Evolutionary conservation across 768 basidiomycete genomes (phyloP).

Genomic region (Russula olivacea): DNA sequence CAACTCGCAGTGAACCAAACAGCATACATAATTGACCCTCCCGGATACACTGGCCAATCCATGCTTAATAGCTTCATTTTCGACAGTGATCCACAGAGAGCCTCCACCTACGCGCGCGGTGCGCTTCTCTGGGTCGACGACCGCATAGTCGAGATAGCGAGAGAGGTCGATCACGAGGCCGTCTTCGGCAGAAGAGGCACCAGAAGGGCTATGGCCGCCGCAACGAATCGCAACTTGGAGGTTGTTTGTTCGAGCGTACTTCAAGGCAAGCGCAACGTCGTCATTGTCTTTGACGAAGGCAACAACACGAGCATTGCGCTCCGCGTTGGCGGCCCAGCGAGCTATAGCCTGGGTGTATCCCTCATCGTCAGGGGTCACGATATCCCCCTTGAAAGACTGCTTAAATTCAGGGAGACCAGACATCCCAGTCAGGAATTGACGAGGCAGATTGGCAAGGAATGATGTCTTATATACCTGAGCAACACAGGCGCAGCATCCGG

Average conservation of each 20-base stretch:
- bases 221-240: constrained; percentile 43
- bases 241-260: constrained; percentile 33
- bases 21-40: constrained; percentile 44
- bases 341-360: constrained; percentile 38
- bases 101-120: constrained; percentile 44
- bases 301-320: constrained; percentile 38
- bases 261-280: constrained; percentile 37
- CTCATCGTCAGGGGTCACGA: constrained; percentile 36
- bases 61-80: constrained; percentile 39
- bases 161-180: constrained; percentile 49
- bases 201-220: constrained; percentile 45
- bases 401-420: constrained; percentile 14
- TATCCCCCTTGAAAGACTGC: constrained; percentile 38
- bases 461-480: not conserved
- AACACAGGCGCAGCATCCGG: not conserved
- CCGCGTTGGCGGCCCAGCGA: constrained; percentile 41
- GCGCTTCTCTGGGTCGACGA: constrained; percentile 37
- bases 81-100: constrained; percentile 42
- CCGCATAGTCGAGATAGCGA: constrained; percentile 36
- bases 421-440: not conserved
- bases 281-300: constrained; percentile 39
- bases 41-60: constrained; percentile 45
- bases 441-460: not conserved
- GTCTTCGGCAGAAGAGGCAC: constrained; percentile 41
- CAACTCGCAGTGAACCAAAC: not conserved